Evolutionary conservation across 805 yeast species (phyloP).

Genomic region (Torulaspora delbrueckii): DNA sequence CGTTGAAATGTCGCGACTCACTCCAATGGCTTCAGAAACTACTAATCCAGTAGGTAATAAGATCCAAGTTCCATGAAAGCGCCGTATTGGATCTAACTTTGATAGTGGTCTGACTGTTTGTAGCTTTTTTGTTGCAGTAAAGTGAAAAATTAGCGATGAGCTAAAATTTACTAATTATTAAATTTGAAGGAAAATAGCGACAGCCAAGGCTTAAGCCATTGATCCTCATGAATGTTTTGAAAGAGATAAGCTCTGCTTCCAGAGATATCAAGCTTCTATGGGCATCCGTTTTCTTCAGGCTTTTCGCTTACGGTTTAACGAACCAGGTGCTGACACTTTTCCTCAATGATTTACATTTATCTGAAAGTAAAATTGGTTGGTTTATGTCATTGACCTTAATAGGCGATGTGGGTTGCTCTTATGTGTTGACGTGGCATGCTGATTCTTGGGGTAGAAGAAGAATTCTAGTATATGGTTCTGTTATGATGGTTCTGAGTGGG

Average conservation of each 20-base stretch:
- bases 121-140: neutral
- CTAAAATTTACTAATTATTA: neutral
- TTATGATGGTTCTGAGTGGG: constrained; percentile 68
- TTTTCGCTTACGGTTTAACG: constrained; percentile 72
- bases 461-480: constrained; percentile 58
- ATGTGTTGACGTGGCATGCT: constrained; percentile 70
- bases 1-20: neutral
- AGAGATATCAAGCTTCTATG: constrained; percentile 60
- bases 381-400: constrained; percentile 78
- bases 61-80: neutral
- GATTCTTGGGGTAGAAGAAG: constrained; percentile 62
- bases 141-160: constrained; percentile 5
- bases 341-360: constrained; percentile 49
- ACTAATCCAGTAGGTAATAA: neutral
- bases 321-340: constrained; percentile 73
- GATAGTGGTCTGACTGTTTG: neutral
- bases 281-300: constrained; percentile 62
- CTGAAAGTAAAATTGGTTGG: constrained; percentile 59
- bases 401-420: constrained; percentile 74
- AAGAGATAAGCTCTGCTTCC: constrained; percentile 36
- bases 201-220: neutral
- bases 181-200: neutral
- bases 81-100: neutral
- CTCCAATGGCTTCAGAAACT: constrained; percentile 1
- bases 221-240: constrained; percentile 15